phyloP scores from a whole-genome alignment of 176 grass and related monocot genomes.

The Juncus inflexus region DNA sequence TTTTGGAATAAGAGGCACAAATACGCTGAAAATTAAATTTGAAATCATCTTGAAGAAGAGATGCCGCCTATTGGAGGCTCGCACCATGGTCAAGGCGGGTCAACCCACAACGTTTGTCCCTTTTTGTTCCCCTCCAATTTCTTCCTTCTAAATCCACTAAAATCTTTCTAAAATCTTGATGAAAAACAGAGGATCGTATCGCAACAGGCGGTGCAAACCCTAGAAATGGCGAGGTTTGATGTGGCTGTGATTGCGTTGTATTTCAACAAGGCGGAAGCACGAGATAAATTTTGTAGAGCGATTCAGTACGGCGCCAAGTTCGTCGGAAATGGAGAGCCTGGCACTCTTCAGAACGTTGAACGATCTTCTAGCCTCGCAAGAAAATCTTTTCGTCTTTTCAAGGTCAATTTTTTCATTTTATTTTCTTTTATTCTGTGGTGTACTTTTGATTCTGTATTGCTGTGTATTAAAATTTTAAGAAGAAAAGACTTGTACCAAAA shows the following conservation, averaged over 20 bases:
- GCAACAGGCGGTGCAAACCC: slow-evolving; percentile 12
- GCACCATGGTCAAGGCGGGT: too few relatives aligned
- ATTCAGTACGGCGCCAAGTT: slow-evolving; percentile 19
- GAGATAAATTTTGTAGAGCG: slow-evolving; percentile 16
- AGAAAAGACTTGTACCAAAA: too few relatives aligned
- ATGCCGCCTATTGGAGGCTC: too few relatives aligned
- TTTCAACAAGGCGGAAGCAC: slow-evolving; percentile 27
- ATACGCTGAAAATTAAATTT: too few relatives aligned
- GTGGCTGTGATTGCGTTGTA: slow-evolving; percentile 18
- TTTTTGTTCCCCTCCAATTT: too few relatives aligned
- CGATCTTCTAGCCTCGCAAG: slow-evolving; percentile 19
- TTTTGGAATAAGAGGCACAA: too few relatives aligned
- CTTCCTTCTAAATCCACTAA: too few relatives aligned
- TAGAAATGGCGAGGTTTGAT: slow-evolving; percentile 24
- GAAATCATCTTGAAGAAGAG: too few relatives aligned
- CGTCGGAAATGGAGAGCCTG: slow-evolving; percentile 20
- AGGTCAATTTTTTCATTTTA: slow-evolving; percentile 5
- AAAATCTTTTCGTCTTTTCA: slow-evolving; percentile 25
- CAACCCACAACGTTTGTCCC: too few relatives aligned
- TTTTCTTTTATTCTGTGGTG: neutral
- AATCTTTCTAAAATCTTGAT: too few relatives aligned
- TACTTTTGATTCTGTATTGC: too few relatives aligned
- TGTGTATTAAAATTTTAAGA: too few relatives aligned
- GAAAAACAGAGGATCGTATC: neutral
- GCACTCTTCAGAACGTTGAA: slow-evolving; percentile 10